Conservation (phyloP, 116 monocot species). For the Zostera marina region DNA sequence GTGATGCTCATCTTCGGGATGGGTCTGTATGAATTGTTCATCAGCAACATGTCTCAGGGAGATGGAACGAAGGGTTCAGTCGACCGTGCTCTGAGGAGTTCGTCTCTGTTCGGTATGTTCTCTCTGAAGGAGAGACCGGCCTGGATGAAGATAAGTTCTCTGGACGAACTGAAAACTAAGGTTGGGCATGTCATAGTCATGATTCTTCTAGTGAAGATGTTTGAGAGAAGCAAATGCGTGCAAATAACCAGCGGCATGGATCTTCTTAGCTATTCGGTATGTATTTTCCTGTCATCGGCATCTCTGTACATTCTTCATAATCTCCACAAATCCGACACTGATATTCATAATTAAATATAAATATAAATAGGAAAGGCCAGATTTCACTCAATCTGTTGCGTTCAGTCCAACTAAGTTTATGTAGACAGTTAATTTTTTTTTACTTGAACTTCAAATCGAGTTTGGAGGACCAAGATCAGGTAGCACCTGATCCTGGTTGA, state of each 20-base stretch:
- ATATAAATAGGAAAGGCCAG: too few relatives aligned
- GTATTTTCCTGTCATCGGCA: slow-evolving; percentile 49
- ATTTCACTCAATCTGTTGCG: too few relatives aligned
- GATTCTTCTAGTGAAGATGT: slow-evolving; percentile 99
- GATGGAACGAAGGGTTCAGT: slow-evolving; percentile 18
- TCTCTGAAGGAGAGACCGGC: slow-evolving; percentile 85
- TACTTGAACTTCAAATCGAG: too few relatives aligned
- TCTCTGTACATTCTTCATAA: too few relatives aligned
- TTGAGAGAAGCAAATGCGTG: slow-evolving; percentile 99
- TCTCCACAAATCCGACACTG: slow-evolving; percentile 26
- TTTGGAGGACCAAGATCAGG: too few relatives aligned
- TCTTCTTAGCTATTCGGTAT: slow-evolving; percentile 76
- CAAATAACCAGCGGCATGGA: slow-evolving; percentile 70
- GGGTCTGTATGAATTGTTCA: slow-evolving; percentile 90
- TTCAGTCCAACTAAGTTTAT: too few relatives aligned
- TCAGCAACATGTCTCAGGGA: slow-evolving; percentile 57
- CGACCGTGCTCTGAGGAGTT: slow-evolving; percentile 69
- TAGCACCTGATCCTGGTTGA: too few relatives aligned
- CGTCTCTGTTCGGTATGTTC: slow-evolving; percentile 93
- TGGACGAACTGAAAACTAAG: slow-evolving; percentile 92
- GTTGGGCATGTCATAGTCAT: slow-evolving; percentile 99
- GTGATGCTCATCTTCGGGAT: slow-evolving; percentile 96
- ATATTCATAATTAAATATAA: not conserved
- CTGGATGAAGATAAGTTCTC: slow-evolving; percentile 95
- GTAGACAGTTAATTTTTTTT: too few relatives aligned